Base-by-base conservation (phyloP, 2,329 filamentous ascomycete genomes). In the Dactylellina parvicollis region DNA sequence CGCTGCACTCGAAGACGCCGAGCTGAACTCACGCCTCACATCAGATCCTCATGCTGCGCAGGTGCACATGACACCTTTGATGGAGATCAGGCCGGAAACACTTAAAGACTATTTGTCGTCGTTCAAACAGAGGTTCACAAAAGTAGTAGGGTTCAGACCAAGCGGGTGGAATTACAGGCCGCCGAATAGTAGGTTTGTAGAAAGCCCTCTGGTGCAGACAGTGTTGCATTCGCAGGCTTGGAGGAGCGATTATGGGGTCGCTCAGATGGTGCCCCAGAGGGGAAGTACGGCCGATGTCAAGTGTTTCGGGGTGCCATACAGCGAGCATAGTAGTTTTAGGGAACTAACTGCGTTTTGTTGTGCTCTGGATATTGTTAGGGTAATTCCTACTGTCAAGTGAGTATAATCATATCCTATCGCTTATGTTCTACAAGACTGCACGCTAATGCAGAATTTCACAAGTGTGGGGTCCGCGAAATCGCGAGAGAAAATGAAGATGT, bases 1-100 rank as follows among this genome's bases (percentile, higher is more conserved):
- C 81, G 85, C 86, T 20, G 92, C 92, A 75, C 86, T 99, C 0
- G 92, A 92, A 79, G 94, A 98, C 79, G 85, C 90, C 0, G 93
- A 96, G 78, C 85, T 99, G 3, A 84, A 88, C 24, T 85, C 86
- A 0, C 86, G 92, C 2, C 86, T 99, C 78, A 99, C 95, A 0
- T 85, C 85, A 5, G 84, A 97, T 79, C 92, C 95, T 0, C 83
- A 86, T 20, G 91, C 92, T 77, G 95, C 95, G 0, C 94, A 98
- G 80, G 92, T 99, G 0, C 95, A 99, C 81, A 97, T 99, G 93
- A 96, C 96, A 77, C 92, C 91, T 78, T 85, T 99, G 8, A 95
- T 95, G 85, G 94, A 98, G 80, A 92, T 99, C 76, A 89, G 92
- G 24, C 89, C 92, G 32, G 93, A 97, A 76, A 96, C 94, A 0